phyloP scores from a whole-genome alignment of 2,329 filamentous ascomycete genomes.

The Pseudogymnoascus sp. region DNA sequence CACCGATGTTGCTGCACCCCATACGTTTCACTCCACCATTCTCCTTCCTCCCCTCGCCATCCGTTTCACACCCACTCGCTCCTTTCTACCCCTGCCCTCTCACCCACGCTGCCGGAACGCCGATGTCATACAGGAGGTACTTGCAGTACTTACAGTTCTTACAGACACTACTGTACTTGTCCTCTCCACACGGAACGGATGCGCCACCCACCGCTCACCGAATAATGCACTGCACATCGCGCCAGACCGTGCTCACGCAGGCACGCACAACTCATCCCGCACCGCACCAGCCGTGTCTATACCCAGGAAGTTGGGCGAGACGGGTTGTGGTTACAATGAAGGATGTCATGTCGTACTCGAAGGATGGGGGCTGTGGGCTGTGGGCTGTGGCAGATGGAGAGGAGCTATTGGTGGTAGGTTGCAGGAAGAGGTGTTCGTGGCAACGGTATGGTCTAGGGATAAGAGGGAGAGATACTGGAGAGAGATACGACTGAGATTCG shows the following conservation, averaged over 20 bases:
- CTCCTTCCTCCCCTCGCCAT: background rate
- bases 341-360: background rate
- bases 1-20: background rate
- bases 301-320: background rate
- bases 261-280: background rate
- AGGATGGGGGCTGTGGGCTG: background rate
- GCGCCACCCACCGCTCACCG: background rate
- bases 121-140: background rate
- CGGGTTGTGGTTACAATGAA: background rate
- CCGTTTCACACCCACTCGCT: background rate
- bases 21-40: background rate
- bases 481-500: background rate
- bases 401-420: background rate
- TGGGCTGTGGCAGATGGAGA: background rate
- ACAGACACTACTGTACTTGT: background rate
- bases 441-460: background rate
- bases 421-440: background rate
- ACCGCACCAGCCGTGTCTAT: background rate
- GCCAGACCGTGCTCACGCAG: background rate
- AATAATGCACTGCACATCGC: background rate
- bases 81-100: background rate
- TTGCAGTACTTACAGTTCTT: background rate
- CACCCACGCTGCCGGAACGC: background rate
- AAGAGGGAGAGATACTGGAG: background rate
- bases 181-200: background rate